phyloP scores from a whole-genome alignment of 176 grass and related monocot genomes.

The Zoysia pacifica region DNA sequence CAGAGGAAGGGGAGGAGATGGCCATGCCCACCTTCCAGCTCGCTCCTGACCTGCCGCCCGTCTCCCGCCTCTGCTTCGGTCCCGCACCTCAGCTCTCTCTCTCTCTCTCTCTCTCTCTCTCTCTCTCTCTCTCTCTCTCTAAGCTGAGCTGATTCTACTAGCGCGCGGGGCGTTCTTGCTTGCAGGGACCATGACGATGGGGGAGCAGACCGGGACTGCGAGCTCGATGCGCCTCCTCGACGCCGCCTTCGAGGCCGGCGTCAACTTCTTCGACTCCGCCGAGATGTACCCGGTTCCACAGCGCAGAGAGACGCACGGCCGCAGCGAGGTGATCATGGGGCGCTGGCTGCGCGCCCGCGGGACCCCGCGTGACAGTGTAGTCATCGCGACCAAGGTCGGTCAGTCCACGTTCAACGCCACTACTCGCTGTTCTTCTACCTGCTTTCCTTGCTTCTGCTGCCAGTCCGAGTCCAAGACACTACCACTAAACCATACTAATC shows the following conservation, averaged over 20 bases:
- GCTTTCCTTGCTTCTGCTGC: neutral
- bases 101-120: no score
- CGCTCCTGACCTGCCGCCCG: conserved; percentile 58
- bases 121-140: neutral
- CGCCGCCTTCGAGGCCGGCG: conserved; percentile 58
- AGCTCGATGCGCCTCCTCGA: conserved; percentile 76
- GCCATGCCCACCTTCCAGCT: conserved; percentile 63
- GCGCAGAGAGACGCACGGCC: conserved; percentile 60
- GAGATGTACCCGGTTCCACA: conserved; percentile 96
- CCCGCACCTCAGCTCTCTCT: neutral
- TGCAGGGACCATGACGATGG: conserved; percentile 92
- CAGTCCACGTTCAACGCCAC: neutral
- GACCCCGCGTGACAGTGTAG: conserved; percentile 52
- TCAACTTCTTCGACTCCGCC: conserved; percentile 90
- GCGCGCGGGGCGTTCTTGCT: neutral
- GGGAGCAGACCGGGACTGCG: conserved; percentile 65
- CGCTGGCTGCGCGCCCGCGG: conserved; percentile 61
- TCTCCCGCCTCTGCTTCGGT: conserved; percentile 87
- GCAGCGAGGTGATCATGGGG: conserved; percentile 79
- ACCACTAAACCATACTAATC: neutral
- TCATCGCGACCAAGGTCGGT: conserved; percentile 89
- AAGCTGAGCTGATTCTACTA: neutral
- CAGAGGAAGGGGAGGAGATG: conserved; percentile 32
- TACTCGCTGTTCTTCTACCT: neutral
- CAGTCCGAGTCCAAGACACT: neutral